A percentile compares a stretch with the other conserved stretches of the same genome.
phyloP scores from a whole-genome alignment of 257 asterid genomes.

The Nicotiana sylvestris region DNA sequence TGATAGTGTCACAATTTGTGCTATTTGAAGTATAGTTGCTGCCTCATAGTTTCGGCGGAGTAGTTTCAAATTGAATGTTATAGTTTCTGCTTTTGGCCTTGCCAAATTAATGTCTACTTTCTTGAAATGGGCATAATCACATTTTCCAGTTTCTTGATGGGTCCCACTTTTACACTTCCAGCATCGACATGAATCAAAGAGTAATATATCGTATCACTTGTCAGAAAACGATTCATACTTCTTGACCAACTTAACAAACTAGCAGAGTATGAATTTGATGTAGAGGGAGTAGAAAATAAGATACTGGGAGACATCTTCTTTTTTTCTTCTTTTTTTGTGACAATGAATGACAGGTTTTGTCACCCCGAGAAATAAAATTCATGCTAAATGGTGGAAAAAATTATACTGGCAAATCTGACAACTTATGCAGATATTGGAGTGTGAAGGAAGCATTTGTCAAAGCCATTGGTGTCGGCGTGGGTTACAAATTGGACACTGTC shows the following conservation, averaged over 20 bases:
- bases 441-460: conserved; percentile 89
- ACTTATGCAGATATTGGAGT: conserved; percentile 82
- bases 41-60: no score
- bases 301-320: neutral
- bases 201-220: neutral
- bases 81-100: neutral
- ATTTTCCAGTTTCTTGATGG: neutral
- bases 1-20: neutral
- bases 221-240: neutral
- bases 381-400: neutral
- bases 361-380: neutral
- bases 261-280: neutral
- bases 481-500: conserved; percentile 58
- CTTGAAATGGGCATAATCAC: neutral
- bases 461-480: conserved; percentile 81
- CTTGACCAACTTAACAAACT: neutral
- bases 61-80: neutral
- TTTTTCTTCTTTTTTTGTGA: neutral
- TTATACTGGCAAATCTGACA: conserved; percentile 5
- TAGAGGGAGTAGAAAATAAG: neutral
- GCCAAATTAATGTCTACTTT: neutral
- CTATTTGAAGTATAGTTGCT: neutral
- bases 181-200: neutral
- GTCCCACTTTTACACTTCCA: neutral
- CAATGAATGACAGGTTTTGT: neutral